phyloP scores from a whole-genome alignment of 768 basidiomycete species.

The Podaxis mareebaensis region DNA sequence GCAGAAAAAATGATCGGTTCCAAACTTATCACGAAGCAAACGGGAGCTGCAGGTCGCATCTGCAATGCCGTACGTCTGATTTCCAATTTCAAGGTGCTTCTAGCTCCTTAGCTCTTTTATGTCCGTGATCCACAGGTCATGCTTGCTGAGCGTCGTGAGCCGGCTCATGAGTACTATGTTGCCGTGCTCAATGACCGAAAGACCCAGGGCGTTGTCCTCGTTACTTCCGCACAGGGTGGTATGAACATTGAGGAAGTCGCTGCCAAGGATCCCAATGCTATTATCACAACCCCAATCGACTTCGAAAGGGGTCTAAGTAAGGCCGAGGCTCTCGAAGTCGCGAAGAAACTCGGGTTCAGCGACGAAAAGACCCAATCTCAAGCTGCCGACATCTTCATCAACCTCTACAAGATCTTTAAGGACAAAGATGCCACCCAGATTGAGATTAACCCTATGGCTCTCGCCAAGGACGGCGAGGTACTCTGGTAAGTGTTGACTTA shows the following conservation, averaged over 20 bases:
- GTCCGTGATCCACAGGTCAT: slow-evolving; percentile 65
- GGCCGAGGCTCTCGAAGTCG: slow-evolving; percentile 70
- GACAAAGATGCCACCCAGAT: slow-evolving; percentile 99
- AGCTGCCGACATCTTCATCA: slow-evolving; percentile 91
- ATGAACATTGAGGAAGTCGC: slow-evolving; percentile 99
- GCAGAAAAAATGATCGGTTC: slow-evolving; percentile 93
- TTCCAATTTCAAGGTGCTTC: background rate
- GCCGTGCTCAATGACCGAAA: slow-evolving; percentile 95
- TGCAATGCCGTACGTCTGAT: slow-evolving; percentile 83
- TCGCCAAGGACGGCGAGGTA: slow-evolving; percentile 88
- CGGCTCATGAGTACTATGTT: slow-evolving; percentile 96
- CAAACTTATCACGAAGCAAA: slow-evolving; percentile 98
- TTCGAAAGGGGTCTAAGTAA: slow-evolving; percentile 80
- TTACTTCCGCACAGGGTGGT: slow-evolving; percentile 92
- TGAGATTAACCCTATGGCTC: slow-evolving; percentile 97
- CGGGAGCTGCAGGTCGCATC: slow-evolving; percentile 85
- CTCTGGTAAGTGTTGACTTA: slow-evolving; percentile 68
- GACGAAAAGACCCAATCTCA: slow-evolving; percentile 68
- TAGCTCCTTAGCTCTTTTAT: background rate
- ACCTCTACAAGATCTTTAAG: slow-evolving; percentile 95
- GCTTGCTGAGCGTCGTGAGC: slow-evolving; percentile 93
- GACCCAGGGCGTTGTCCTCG: slow-evolving; percentile 86
- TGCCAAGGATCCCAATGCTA: slow-evolving; percentile 89
- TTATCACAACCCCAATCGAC: slow-evolving; percentile 92
- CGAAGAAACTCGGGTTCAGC: slow-evolving; percentile 90